Base-by-base conservation (phyloP, 2,329 filamentous ascomycete species). In the Talaromyces sp. region DNA sequence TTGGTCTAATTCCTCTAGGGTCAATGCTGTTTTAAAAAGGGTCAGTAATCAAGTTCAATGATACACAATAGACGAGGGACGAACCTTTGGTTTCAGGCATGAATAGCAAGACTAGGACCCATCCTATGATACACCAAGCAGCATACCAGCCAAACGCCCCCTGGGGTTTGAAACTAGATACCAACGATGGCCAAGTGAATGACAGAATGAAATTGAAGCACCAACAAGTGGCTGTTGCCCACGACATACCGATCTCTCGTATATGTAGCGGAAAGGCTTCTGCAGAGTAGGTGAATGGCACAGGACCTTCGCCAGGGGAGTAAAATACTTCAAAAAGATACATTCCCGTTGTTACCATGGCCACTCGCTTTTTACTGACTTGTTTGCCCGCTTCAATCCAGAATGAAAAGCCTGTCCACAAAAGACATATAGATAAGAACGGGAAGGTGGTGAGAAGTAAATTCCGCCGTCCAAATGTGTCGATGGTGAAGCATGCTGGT, bases 271-370 rank as follows among this genome's bases (percentile, higher is more conserved):
- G 85, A 66, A 86, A 88, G 1, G 83, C 84, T 70, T 88, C 86
- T 5, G 86, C 85, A 0, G 83, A 86, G 69, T 88, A 88, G 0
- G 84, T 86, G 65, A 88, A 88, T 0, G 85, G 85, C 0, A 87
- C 85, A 0, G 82, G 82, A 0, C 85, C 85, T 70, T 84, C 84
- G 24, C 85, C 85, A 0, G 84, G 77, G 0, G 76, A 79, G 66
- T 83, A 83, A 27, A 79, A 77, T 17, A 82, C 76, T 64, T 81
- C 81, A 67, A 83, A 83, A 19, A 82, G 72, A 60, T 77, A 73
- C 67, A 76, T 73, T 0, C 73, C 74, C 1, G 73, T 72, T 0
- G 76, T 76, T n/a, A 79, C 75, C 73, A 77, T 76, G 5, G 71
- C 77, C 19, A 76, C 64, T 35, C 76, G 70, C 27, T 68, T 66